Evolutionary conservation across 352 stramenopile genomes (phyloP), one percentile per base, ranked within the genome.

Genomic region (Bremia lactucae): DNA sequence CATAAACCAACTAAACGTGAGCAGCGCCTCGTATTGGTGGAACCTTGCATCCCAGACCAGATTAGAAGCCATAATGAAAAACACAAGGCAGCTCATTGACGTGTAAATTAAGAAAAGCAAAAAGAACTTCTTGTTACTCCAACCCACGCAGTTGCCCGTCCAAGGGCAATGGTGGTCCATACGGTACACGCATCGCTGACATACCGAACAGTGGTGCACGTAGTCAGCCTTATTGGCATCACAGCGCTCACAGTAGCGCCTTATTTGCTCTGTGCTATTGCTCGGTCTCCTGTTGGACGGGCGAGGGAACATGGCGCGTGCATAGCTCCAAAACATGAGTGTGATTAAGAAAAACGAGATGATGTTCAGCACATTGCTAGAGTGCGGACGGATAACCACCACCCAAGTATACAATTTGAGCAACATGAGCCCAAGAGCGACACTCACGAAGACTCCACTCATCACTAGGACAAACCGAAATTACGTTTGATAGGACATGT

Each of bases 91-190:
- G 42, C 74, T 83, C 16, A 77, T 22, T 3, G 75, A 64, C 42
- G 80, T 84, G 62, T 90, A 89, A 0, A 83, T 10, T 14, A 89
- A 49, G 45, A 89, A 89, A 31, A 89, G 71, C 47, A 89, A 24
- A 40, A 89, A 89, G 56, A 63, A 73, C 59, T 87, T 90, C 44
- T 93, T 88, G 59, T 87, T 93, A 55, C 58, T 70, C 61, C 61
- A 83, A 5, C 68, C 80, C n/a, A 93, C 72, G 57, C 80, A 93
- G 48, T 90, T 93, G 52, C 62, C 75, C 3, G 68, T 87, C 80
- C 77, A 93, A 41, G 80, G 77, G 36, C 78, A 90, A 45, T 90
- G 80, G 42, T 93, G 78, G 45, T 93, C 74, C 75, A 93, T 85
- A n/a, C 72, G 65, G 22, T 79, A 87, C 9, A 93, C 61, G 35